Base-by-base conservation (phyloP, 305 asterid genomes). In the Plantago lanceolata region DNA sequence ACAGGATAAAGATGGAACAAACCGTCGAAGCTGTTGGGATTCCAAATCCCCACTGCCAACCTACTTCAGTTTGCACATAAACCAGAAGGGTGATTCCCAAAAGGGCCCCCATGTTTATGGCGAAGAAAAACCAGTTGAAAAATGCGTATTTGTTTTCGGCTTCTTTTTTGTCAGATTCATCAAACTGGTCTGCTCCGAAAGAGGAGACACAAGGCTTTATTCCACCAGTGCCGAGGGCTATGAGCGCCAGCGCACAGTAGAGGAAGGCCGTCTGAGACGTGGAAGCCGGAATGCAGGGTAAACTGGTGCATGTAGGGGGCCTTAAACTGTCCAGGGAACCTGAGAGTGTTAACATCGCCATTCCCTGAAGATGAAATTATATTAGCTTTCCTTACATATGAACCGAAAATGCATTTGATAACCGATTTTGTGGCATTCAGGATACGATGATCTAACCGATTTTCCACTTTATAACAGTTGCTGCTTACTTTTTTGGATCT, bases 151-250 rank as follows among this genome's bases (percentile, higher is more conserved):
- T 85, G 40, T 77, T 80, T 16, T 59, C 75, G 19, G 80, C 77
- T 73, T 85, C 93, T 5, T 40, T 55, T 13, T 59, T 55, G 17
- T 82, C 89, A 1, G 81, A 61, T 29, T 74, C 86, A 44, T 85
- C 87, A 35, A 79, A 85, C 55, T 85, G 93, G 26, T 85, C 87
- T 1, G 93, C 89, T 0, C 89, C 93, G 26, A 85, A 81, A 0
- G 87, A 78, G 19, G 93, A 82, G 52, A 82, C 93, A 66, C 92
- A 85, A 1, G 92, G 89, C 82, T 85, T 85, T 67, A 85, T 85
- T 13, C 92, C 86, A 1, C 92, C 85, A 1, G 92, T 85, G 66
- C 92, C 89, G 8, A 85, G 74, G 52, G 89, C 89, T 2, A 85
- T 79, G 6, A 85, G 87, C 12, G 69, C 58, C 2, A 79, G 57